Base-by-base conservation (phyloP, 139 green algal genomes). In the Coccomyxa sp. region DNA sequence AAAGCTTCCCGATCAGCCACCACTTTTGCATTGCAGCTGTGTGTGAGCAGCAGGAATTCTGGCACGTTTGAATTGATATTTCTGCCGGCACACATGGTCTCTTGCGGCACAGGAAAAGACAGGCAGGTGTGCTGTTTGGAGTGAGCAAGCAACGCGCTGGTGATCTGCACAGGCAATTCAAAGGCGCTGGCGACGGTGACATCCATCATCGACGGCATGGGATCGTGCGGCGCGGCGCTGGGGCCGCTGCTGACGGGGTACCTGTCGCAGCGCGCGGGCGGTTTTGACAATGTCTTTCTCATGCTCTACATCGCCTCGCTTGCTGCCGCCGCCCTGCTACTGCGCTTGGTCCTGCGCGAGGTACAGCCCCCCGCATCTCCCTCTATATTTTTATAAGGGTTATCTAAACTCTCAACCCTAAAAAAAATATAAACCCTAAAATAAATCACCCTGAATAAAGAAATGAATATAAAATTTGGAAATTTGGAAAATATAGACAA, bases 121-220 rank as follows among this genome's bases (percentile, higher is more conserved):
- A 51, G 7, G 38, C 3, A 51, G 38, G 3, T 51, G 38, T 51
- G 38, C 38, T 51, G 38, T 51, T 51, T 51, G 38, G 38, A 51
- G 38, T 3, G 38, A 51, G 38, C 38, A 51, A 11, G 38, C 4
- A 71, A 25, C 7, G 21, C 21, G 4, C 1, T 71, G 63, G 63
- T 25, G 9, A 15, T 32, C 1, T 77, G 71, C 71, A 67, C 78
- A 89, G 92, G 94, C 82, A 98, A 97, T 81, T 88, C 91, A 38
- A 96, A 95, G 87, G 96, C 95, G 17, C 88, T 99, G 63, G 94
- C 96, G 25, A 99, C 95, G 12, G 96, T 99, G 13, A 98, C 95
- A 13, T 96, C 96, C 32, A 99, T 99, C 84, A 99, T 99, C 28
- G 96, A 99, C 86, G 96, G 96, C 77, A 99, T 97, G 90, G 96